A percentile compares a stretch with the other conserved stretches of the same genome.
Evolutionary conservation across 1,284 basidiomycete genomes (phyloP).

Genomic region (Melampsora abietis-canadensis): DNA sequence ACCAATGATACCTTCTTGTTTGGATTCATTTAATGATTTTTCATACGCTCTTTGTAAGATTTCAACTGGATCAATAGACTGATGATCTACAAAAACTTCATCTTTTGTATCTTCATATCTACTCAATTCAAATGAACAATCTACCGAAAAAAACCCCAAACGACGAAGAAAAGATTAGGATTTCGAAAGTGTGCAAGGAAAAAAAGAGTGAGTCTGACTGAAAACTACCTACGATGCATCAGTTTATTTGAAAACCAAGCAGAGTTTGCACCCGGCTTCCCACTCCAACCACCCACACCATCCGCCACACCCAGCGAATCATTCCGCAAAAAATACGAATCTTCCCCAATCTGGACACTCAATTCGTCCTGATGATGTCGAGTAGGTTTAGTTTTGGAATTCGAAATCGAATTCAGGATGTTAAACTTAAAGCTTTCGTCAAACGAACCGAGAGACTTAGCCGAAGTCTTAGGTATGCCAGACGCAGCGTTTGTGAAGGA

Average conservation of each 20-base stretch:
- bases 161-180: too few species aligned
- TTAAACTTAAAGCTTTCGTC: constrained; percentile 41
- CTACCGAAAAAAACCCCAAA: neutral
- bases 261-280: constrained; percentile 59
- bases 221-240: constrained; percentile 72
- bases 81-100: constrained; percentile 47
- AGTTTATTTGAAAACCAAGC: constrained; percentile 77
- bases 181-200: too few species aligned
- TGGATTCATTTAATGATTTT: constrained; percentile 57
- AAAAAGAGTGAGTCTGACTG: too few species aligned
- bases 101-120: constrained; percentile 47
- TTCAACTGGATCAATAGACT: constrained; percentile 58
- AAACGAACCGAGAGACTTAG: constrained; percentile 47
- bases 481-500: constrained; percentile 54
- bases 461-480: constrained; percentile 55
- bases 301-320: constrained; percentile 84
- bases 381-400: constrained; percentile 47
- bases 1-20: constrained; percentile 58
- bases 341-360: constrained; percentile 75
- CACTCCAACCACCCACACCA: constrained; percentile 80
- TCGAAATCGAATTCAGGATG: constrained; percentile 35
- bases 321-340: constrained; percentile 74
- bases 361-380: constrained; percentile 49
- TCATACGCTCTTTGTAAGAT: constrained; percentile 62
- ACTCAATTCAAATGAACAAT: constrained; percentile 38